These are phyloP conservation scores for Castanea mollissima DNA, from an alignment of 306 rosid genomes.

Conservation along the genomic window DNA sequence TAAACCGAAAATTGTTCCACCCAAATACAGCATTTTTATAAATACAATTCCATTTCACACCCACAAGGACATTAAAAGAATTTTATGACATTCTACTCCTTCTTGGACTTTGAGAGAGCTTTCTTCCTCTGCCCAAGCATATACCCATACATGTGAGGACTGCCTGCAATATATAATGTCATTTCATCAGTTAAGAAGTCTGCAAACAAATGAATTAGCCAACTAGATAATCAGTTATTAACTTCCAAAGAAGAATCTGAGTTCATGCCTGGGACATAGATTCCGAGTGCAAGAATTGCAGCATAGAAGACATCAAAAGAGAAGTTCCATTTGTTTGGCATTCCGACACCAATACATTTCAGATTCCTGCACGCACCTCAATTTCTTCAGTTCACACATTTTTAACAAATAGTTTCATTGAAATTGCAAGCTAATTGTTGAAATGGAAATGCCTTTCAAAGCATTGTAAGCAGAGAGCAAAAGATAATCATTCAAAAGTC, in stretches of 20 bases:
- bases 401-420: conserved; percentile 1
- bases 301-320: conserved; percentile 63
- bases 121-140: conserved; percentile 82
- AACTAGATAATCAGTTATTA: neutral
- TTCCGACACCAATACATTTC: conserved; percentile 61
- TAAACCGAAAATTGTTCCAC: too few relatives aligned
- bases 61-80: conserved; percentile 10
- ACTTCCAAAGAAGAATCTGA: conserved; percentile 16
- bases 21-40: neutral
- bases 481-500: neutral
- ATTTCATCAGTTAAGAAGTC: conserved; percentile 10
- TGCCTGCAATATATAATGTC: conserved; percentile 48
- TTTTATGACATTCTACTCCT: conserved; percentile 31
- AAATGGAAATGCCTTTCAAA: neutral
- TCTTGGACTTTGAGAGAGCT: conserved; percentile 62
- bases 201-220: conserved; percentile 1
- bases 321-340: conserved; percentile 90
- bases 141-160: conserved; percentile 68
- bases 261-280: conserved; percentile 61
- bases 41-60: neutral
- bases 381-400: neutral
- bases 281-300: conserved; percentile 41
- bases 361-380: conserved; percentile 49
- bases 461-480: neutral
- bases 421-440: neutral